These are phyloP conservation scores for Lachnellula subtilissima DNA, from an alignment of 2,329 filamentous ascomycete genomes.

Conservation along the genomic window DNA sequence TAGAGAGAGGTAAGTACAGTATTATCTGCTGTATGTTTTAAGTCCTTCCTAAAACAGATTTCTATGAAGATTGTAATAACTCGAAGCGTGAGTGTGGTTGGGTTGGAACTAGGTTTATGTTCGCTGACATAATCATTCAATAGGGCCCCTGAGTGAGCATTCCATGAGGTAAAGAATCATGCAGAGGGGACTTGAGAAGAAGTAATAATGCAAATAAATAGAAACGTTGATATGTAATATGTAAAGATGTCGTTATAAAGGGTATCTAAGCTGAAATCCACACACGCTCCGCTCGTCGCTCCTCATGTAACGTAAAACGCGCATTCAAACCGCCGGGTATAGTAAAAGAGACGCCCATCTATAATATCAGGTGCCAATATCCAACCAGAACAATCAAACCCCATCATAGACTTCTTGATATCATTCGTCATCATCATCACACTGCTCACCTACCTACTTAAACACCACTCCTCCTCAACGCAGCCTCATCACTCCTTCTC, in stretches of 20 bases:
- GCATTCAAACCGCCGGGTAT: background rate
- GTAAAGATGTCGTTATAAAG: background rate
- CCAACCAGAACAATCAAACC: background rate
- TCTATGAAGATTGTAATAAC: too few relatives aligned
- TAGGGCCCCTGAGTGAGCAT: too few relatives aligned
- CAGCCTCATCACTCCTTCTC: conserved; percentile 20
- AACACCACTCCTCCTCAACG: conserved; percentile 19
- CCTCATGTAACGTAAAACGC: background rate
- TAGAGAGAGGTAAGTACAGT: conserved; percentile 24
- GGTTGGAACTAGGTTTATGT: too few relatives aligned
- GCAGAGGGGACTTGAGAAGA: too few relatives aligned
- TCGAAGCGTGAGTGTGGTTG: too few relatives aligned
- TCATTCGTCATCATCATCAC: background rate
- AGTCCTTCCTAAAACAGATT: too few relatives aligned
- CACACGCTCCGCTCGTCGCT: background rate
- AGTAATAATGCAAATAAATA: too few relatives aligned
- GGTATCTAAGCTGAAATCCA: background rate
- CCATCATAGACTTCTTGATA: background rate
- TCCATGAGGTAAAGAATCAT: too few relatives aligned
- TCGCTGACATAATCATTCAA: too few relatives aligned
- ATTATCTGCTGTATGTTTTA: conserved; percentile 20
- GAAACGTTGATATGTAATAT: background rate
- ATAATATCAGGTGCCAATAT: background rate
- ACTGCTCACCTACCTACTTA: background rate
- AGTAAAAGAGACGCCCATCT: background rate